Evolutionary conservation across 2,329 filamentous ascomycete genomes (phyloP).

Genomic region (Chaetomium sp.): DNA sequence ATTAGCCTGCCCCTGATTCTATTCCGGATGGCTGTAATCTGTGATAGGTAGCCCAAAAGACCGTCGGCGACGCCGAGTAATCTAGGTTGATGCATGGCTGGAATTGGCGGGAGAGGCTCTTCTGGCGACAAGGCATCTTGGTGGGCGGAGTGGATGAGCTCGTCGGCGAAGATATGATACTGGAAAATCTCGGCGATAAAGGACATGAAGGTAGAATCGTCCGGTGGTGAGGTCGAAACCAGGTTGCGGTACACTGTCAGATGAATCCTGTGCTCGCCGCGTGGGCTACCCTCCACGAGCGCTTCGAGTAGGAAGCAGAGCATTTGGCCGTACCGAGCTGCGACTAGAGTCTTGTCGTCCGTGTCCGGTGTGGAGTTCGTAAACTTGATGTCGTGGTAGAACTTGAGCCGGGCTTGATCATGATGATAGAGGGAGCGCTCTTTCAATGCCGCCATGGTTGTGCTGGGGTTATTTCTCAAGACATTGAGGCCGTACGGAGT

Average conservation of each 20-base stretch:
- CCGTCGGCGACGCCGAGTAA: slow-evolving; percentile 82
- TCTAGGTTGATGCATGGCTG: slow-evolving; percentile 52
- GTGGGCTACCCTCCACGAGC: slow-evolving; percentile 56
- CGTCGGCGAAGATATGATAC: slow-evolving; percentile 73
- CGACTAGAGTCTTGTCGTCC: slow-evolving; percentile 50
- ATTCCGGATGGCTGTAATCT: slow-evolving; percentile 77
- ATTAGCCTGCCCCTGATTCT: slow-evolving; percentile 69
- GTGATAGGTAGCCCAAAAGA: slow-evolving; percentile 74
- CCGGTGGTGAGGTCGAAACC: slow-evolving; percentile 62
- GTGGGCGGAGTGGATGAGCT: slow-evolving; percentile 56
- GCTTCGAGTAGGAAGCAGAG: slow-evolving; percentile 62
- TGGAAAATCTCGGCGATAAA: slow-evolving; percentile 79
- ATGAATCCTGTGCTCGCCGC: slow-evolving; percentile 77
- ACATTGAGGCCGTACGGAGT: slow-evolving; percentile 59
- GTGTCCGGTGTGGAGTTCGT: slow-evolving; percentile 48
- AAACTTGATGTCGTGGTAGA: slow-evolving; percentile 54
- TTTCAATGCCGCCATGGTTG: slow-evolving; percentile 50
- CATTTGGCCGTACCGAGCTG: slow-evolving; percentile 64
- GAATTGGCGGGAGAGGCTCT: slow-evolving; percentile 48
- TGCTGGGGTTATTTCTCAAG: slow-evolving; percentile 52
- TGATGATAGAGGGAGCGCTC: slow-evolving; percentile 59
- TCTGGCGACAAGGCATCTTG: slow-evolving; percentile 41
- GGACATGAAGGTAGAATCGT: slow-evolving; percentile 65
- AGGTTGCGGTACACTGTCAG: slow-evolving; percentile 74
- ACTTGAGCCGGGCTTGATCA: slow-evolving; percentile 55